These are phyloP conservation scores for Penicillium sp. DNA, from an alignment of 2,329 filamentous ascomycete genomes.

Conservation along the genomic window DNA sequence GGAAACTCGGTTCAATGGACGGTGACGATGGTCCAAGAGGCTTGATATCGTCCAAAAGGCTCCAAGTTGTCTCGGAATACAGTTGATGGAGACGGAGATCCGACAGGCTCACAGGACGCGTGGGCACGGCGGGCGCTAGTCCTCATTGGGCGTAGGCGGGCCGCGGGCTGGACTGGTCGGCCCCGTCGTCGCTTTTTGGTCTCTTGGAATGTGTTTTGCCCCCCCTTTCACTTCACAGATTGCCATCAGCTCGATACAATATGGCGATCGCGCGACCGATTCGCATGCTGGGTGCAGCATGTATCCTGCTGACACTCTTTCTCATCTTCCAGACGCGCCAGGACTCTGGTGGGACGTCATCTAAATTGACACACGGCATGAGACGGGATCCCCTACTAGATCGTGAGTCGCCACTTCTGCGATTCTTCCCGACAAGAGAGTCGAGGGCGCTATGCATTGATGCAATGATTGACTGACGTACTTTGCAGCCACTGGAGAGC, in stretches of 20 bases:
- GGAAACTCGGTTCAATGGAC: background rate
- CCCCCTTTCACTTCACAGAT: constrained; percentile 13
- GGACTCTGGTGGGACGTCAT: constrained; percentile 40
- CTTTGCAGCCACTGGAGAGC: constrained; percentile 69
- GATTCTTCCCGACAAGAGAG: background rate
- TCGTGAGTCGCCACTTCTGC: constrained; percentile 51
- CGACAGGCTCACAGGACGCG: constrained; percentile 9
- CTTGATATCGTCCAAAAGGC: no score
- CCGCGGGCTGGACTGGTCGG: constrained; percentile 10
- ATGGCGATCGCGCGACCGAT: constrained; percentile 87
- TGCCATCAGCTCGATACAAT: constrained; percentile 17
- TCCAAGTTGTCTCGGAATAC: background rate
- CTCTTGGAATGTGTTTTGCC: constrained; percentile 2
- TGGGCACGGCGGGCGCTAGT: constrained; percentile 18
- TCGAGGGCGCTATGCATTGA: background rate
- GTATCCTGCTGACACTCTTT: constrained; percentile 68
- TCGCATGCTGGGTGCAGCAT: constrained; percentile 67
- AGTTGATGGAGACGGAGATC: background rate
- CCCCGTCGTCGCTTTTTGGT: constrained; percentile 4
- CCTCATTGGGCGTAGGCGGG: constrained; percentile 20
- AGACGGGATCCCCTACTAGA: constrained; percentile 80
- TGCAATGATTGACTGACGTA: constrained; percentile 11
- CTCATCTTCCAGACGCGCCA: constrained; percentile 70
- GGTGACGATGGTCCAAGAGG: no score
- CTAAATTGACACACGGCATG: constrained; percentile 52